phyloP scores from a whole-genome alignment of 495 filamentous ascomycete species.

The Collariella sp. region DNA sequence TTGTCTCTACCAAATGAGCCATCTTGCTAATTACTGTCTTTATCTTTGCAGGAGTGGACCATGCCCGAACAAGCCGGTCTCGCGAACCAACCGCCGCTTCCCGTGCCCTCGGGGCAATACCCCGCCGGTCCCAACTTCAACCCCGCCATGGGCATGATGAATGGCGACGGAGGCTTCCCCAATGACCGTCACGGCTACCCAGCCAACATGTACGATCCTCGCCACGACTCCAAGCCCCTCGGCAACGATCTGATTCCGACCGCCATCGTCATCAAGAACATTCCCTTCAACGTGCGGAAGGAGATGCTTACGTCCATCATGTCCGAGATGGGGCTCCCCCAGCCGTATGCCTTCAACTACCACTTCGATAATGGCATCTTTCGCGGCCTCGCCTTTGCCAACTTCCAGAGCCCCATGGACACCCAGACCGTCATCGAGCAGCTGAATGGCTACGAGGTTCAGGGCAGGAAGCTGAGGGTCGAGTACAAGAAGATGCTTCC shows the following conservation, averaged over 20 bases:
- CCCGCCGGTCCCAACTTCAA: conserved; percentile 18
- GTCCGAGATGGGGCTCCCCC: conserved; percentile 80
- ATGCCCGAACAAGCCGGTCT: conserved; percentile 35
- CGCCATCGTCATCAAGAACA: conserved; percentile 99
- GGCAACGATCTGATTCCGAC: conserved; percentile 81
- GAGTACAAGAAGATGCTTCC: conserved; percentile 99
- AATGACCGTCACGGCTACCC: conserved; percentile 24
- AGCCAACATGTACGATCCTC: conserved; percentile 27
- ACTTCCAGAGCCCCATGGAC: conserved; percentile 92
- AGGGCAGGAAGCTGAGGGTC: conserved; percentile 86
- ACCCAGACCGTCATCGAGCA: conserved; percentile 82
- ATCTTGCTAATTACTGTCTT: conserved; percentile 3
- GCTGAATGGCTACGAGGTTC: conserved; percentile 90
- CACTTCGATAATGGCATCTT: conserved; percentile 99
- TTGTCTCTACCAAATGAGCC: background rate
- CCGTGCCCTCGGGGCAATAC: conserved; percentile 29
- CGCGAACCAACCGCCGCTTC: conserved; percentile 30
- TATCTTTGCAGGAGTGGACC: conserved; percentile 40
- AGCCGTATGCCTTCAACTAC: conserved; percentile 98
- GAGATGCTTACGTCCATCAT: conserved; percentile 87
- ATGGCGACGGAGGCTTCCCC: conserved; percentile 22
- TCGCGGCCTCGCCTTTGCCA: conserved; percentile 91
- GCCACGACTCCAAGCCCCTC: conserved; percentile 27
- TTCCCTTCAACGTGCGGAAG: conserved; percentile 96
- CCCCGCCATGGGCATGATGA: conserved; percentile 24